Percentiles rank a stretch among this genome's conserved stretches.
Conservation (phyloP, 139 green algal genomes). For the Asterochloris sp. region DNA sequence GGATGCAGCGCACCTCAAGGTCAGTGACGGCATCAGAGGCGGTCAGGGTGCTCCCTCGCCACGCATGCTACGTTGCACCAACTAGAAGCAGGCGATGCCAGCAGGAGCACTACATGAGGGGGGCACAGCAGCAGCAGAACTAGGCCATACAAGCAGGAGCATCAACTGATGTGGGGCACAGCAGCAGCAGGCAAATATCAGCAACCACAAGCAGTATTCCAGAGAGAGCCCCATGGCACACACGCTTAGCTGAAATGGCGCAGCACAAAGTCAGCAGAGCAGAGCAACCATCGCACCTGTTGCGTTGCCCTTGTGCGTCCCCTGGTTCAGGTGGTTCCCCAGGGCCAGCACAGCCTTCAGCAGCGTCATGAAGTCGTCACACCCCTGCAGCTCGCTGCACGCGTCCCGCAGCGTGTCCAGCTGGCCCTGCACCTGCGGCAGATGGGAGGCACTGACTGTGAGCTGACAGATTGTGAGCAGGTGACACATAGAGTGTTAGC, state of each 20-base stretch:
- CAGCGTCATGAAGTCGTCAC: constrained; percentile 49
- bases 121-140: too few relatives aligned
- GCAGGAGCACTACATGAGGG: too few relatives aligned
- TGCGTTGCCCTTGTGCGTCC: constrained; percentile 53
- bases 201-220: too few relatives aligned
- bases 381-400: constrained; percentile 43
- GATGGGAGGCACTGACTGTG: background rate
- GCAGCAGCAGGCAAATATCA: too few relatives aligned
- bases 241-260: too few relatives aligned
- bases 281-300: background rate
- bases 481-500: background rate
- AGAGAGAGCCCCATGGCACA: too few relatives aligned
- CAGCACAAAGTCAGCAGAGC: too few relatives aligned
- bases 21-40: background rate
- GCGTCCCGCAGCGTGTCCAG: constrained; percentile 38
- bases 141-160: too few relatives aligned
- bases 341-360: constrained; percentile 59
- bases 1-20: too few relatives aligned
- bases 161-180: too few relatives aligned
- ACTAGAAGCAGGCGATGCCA: too few relatives aligned
- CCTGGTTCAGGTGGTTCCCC: constrained; percentile 72
- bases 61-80: background rate
- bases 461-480: background rate
- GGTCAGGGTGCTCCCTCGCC: background rate
- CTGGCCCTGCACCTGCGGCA: constrained; percentile 32